phyloP scores from a whole-genome alignment of 1,139 yeast genomes.

The Suhomyces atakaporum region DNA sequence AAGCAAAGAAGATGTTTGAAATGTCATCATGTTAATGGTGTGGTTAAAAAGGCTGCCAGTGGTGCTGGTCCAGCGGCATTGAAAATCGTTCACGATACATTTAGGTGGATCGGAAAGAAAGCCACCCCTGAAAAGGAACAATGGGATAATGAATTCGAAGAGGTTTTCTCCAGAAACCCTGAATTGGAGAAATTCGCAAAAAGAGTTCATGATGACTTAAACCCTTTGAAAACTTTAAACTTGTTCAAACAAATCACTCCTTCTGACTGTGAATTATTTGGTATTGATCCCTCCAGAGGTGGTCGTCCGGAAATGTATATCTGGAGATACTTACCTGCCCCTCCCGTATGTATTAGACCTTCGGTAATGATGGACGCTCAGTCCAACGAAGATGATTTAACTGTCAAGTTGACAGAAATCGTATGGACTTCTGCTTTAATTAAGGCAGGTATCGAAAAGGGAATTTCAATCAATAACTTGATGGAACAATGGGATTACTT shows the following conservation, averaged over 20 bases:
- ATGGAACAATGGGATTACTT: conserved; percentile 99
- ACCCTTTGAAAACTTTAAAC: conserved; percentile 86
- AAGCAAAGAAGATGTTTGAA: conserved; percentile 88
- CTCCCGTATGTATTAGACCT: conserved; percentile 98
- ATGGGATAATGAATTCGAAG: conserved; percentile 86
- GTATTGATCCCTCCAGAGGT: conserved; percentile 81
- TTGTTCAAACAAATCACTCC: conserved; percentile 85
- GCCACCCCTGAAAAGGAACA: conserved; percentile 78
- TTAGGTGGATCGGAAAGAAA: conserved; percentile 93
- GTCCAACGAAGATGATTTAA: conserved; percentile 94
- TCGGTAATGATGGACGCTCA: conserved; percentile 94
- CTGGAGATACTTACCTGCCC: conserved; percentile 97
- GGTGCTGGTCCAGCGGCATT: conserved; percentile 91
- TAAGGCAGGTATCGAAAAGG: conserved; percentile 92
- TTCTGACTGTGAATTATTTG: conserved; percentile 87
- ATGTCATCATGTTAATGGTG: conserved; percentile 92
- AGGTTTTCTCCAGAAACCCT: conserved; percentile 70
- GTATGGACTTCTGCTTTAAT: conserved; percentile 95
- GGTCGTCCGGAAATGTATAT: conserved; percentile 97
- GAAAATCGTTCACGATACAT: conserved; percentile 93
- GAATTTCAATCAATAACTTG: conserved; percentile 84
- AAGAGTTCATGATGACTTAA: conserved; percentile 89
- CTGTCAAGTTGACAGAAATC: conserved; percentile 93
- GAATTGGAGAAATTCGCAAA: conserved; percentile 87
- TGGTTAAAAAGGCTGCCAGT: conserved; percentile 94